Evolutionary conservation across 345 rosid species (phyloP), one percentile per base, ranked within the genome.

Genomic region (Melastoma malabathricum): DNA sequence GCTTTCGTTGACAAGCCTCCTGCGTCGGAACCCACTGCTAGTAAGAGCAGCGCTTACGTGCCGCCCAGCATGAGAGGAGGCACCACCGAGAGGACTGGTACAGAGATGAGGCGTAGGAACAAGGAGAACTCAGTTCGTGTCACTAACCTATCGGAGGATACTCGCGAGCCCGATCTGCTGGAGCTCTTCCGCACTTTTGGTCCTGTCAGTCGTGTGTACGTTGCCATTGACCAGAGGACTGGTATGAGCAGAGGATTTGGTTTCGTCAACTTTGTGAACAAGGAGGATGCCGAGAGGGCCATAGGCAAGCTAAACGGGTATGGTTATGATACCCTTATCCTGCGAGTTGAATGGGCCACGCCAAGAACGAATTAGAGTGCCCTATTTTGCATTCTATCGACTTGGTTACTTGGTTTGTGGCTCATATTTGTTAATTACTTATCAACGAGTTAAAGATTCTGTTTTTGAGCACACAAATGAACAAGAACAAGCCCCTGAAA

Each of bases 281-380:
- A 81, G 61, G 98, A 86, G 54, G 95, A 86, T 55, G 95, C 89
- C 14, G 82, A 86, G 64, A 67, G 81, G 61, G 98, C 98, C 1
- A 84, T 90, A 76, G 74, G 75, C 78, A 86, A 86, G 62, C 64
- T 86, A 53, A 82, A 90, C 49, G 96, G 94, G 1, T 90, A 90
- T 68, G 98, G 98, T 48, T 86, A 86, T 53, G 96, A 84, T 62
- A 90, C 71, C 66, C 95, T 90, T 54, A 90, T 90, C 65, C 96
- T 90, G 34, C 75, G 83, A 54, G 96, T 86, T 18, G 89, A 84
- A 62, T 90, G 98, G 96, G 95, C 94, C 0, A 82, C 92, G 8
- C 93, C 94, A 19, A 84, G 98, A 63, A 56, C 83, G 0, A 84
- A 76, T 55, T 86, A 81, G 75, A 54, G 47, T 0, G n/a, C 43